Conservation (phyloP, 2,329 filamentous ascomycete genomes). For the Colletotrichum cordylinicola region DNA sequence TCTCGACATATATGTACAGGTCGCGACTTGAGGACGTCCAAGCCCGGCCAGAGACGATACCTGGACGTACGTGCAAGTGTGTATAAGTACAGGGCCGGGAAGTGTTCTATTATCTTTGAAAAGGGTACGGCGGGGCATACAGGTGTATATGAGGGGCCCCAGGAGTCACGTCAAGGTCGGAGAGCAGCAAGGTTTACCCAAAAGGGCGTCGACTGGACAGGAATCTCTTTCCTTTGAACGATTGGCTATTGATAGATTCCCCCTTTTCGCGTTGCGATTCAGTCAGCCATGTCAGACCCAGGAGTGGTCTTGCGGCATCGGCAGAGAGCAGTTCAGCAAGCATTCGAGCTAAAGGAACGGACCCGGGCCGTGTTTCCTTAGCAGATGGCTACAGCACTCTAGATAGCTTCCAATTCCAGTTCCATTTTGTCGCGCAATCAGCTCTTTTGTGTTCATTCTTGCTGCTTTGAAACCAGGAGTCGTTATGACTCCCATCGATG, state of each 20-base stretch:
- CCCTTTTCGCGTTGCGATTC: conserved; percentile 13
- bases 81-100: conserved; percentile 36
- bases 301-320: neutral
- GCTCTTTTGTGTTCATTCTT: neutral
- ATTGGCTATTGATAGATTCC: conserved; percentile 20
- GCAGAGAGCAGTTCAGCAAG: conserved; percentile 17
- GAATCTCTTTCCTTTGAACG: conserved; percentile 4
- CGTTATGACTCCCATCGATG: neutral
- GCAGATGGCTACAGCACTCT: conserved; percentile 15
- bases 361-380: conserved; percentile 6
- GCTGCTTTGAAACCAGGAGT: neutral
- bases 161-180: conserved; percentile 17
- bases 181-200: conserved; percentile 4
- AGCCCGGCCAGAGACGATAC: conserved; percentile 23
- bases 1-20: conserved; percentile 14
- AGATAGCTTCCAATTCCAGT: conserved; percentile 19
- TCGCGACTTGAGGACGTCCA: conserved; percentile 13
- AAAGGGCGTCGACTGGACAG: conserved; percentile 13
- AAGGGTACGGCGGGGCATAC: conserved; percentile 1
- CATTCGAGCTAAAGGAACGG: conserved; percentile 9
- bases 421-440: neutral
- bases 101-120: neutral
- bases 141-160: conserved; percentile 23
- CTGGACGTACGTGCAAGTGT: conserved; percentile 30
- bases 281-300: neutral